Evolutionary conservation across 129 eudicot genomes (phyloP), one percentile per base, ranked within the genome.

Genomic region (Mikania micrantha): DNA sequence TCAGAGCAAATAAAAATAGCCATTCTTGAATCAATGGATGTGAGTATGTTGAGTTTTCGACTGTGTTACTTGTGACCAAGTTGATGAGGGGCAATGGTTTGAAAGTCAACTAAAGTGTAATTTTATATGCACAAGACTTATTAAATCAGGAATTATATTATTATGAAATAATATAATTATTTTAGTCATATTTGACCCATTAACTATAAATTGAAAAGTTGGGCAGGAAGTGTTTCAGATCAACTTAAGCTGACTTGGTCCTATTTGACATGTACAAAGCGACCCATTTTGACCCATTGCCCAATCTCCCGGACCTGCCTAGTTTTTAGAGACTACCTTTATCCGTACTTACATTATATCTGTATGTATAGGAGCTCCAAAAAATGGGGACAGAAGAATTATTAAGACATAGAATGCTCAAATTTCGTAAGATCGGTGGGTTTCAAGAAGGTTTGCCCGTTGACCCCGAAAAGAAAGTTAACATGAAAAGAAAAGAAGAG

Each of bases 1-100:
- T 93, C 98, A 3, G 85, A 82, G 47, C 98, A 93, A 82, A 93
- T 93, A 16, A 93, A 86, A 79, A 40, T 60, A 31, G 90, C 95
- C 42, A 79, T 93, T 64, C 69, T 82, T 38, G 87, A 86, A 6
- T 17, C 91, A 58, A 93, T 93, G 98, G 95, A 88, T 76, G 98
- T 92, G 63, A 88, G 98, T 86, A 36, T 34, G 44, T 38, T 39
- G 42, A 48, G 27, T 24, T 54, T 54, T 54, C 17, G 36, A 54
- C 4, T 1, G 25, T 35, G 61, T 54, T 54, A 12, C 57, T 49
- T 49, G 28, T 24, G 34, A 54, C 4, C 4, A 11, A 9, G 61
- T 54, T 36, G 35, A 27, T 24, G 12, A 54, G 8, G 32, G 34
- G 34, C 24, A 25, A 54, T 13, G 31, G 34, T 16, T 54, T 35